Evolutionary conservation across 2,329 filamentous ascomycete species (phyloP).

Genomic region (Annulohypoxylon truncatum): DNA sequence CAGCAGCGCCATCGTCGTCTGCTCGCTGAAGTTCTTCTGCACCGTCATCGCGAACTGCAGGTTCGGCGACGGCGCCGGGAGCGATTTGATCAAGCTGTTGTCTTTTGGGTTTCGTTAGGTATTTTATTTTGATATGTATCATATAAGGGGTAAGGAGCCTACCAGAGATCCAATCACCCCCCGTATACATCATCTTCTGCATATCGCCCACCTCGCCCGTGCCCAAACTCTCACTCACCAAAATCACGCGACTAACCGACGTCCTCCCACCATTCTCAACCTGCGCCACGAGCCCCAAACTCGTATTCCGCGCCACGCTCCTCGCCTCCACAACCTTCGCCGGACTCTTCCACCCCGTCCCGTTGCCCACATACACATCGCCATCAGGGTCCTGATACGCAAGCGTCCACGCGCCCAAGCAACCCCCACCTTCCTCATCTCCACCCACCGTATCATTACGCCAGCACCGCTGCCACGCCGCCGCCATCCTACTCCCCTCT

Average conservation of each 20-base stretch:
- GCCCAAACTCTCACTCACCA: constrained; percentile 12
- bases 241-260: background rate
- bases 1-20: constrained; percentile 11
- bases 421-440: too few relatives aligned
- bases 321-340: background rate
- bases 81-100: background rate
- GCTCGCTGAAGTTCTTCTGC: constrained; percentile 16
- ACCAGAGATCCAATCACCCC: background rate
- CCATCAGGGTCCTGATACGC: constrained; percentile 33
- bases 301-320: constrained; percentile 18
- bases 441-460: too few relatives aligned
- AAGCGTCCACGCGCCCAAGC: constrained; percentile 28
- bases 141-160: background rate
- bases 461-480: constrained; percentile 34
- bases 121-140: background rate
- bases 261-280: background rate
- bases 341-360: constrained; percentile 16
- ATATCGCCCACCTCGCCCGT: constrained; percentile 16
- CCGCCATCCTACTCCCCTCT: constrained; percentile 25
- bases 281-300: constrained; percentile 31
- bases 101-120: constrained; percentile 9
- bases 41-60: constrained; percentile 33
- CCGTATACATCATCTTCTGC: constrained; percentile 9
- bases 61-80: constrained; percentile 2
- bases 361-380: constrained; percentile 29